Evolutionary conservation across 371 early-diverging fungal genomes (phyloP).

Genomic region (Mortierella sp.): DNA sequence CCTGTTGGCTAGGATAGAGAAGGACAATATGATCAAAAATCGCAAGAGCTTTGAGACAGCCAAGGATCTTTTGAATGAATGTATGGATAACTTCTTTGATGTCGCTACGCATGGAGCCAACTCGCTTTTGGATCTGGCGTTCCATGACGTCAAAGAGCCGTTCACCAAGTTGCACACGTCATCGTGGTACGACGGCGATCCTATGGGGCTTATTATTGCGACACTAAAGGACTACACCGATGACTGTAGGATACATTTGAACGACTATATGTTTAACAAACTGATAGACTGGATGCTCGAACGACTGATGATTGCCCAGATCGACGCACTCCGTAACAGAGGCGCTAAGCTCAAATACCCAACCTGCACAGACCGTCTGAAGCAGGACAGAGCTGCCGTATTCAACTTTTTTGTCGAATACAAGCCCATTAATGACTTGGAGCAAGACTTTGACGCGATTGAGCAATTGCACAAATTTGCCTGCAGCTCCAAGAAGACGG

Average conservation of each 20-base stretch:
- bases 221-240: conserved; percentile 92
- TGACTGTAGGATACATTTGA: conserved; percentile 85
- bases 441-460: conserved; percentile 80
- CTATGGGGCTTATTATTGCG: conserved; percentile 85
- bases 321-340: conserved; percentile 87
- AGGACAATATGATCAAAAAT: conserved; percentile 46
- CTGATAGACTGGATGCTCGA: conserved; percentile 89
- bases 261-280: conserved; percentile 88
- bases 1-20: conserved; percentile 75
- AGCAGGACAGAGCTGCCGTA: conserved; percentile 70
- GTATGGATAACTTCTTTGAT: conserved; percentile 87
- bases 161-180: conserved; percentile 79
- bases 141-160: conserved; percentile 82
- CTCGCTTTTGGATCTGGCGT: conserved; percentile 85
- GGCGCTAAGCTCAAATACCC: conserved; percentile 80
- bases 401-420: conserved; percentile 78
- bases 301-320: conserved; percentile 80
- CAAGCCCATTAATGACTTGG: conserved; percentile 73
- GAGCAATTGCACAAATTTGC: conserved; percentile 79
- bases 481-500: conserved; percentile 71
- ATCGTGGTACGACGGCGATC: conserved; percentile 90
- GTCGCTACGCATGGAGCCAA: conserved; percentile 80
- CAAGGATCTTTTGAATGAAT: conserved; percentile 67
- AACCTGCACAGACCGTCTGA: conserved; percentile 71
- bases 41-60: conserved; percentile 57